Evolutionary conservation across 768 basidiomycete species (phyloP).

Genomic region (Gelatoporia subvermispora): DNA sequence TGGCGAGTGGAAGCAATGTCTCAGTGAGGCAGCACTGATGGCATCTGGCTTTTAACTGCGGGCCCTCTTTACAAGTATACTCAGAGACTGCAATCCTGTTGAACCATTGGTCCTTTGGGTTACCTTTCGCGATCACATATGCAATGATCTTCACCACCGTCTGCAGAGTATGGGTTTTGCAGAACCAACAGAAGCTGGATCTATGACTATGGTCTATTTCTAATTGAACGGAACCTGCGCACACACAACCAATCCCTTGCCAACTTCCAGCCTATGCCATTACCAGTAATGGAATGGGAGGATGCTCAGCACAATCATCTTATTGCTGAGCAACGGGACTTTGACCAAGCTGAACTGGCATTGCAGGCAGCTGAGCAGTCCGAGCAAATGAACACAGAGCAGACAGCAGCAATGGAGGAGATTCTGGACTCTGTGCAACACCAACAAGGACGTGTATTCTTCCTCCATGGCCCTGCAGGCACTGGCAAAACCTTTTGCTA

Average conservation of each 20-base stretch:
- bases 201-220: constrained; percentile 38
- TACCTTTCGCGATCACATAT: constrained; percentile 29
- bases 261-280: constrained; percentile 30
- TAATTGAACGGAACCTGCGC: constrained; percentile 28
- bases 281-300: constrained; percentile 22
- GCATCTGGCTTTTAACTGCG: constrained; percentile 33
- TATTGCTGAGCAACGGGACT: constrained; percentile 30
- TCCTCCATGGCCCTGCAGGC: constrained; percentile 40
- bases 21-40: constrained; percentile 35
- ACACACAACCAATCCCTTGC: constrained; percentile 18
- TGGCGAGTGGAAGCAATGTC: constrained; percentile 35
- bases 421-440: constrained; percentile 13
- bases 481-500: constrained; percentile 44
- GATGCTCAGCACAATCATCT: constrained; percentile 18
- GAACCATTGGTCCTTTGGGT: constrained; percentile 36
- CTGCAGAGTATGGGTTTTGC: constrained; percentile 13
- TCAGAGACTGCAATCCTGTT: constrained; percentile 24
- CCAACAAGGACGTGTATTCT: constrained; percentile 25
- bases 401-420: constrained; percentile 11
- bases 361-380: not conserved
- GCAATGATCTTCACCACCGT: constrained; percentile 33
- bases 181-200: constrained; percentile 27
- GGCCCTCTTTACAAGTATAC: constrained; percentile 35
- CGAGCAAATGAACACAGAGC: constrained; percentile 13
- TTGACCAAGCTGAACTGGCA: constrained; percentile 10